Base-by-base conservation (phyloP, 345 rosid species). In the Gossypium thurberi region DNA sequence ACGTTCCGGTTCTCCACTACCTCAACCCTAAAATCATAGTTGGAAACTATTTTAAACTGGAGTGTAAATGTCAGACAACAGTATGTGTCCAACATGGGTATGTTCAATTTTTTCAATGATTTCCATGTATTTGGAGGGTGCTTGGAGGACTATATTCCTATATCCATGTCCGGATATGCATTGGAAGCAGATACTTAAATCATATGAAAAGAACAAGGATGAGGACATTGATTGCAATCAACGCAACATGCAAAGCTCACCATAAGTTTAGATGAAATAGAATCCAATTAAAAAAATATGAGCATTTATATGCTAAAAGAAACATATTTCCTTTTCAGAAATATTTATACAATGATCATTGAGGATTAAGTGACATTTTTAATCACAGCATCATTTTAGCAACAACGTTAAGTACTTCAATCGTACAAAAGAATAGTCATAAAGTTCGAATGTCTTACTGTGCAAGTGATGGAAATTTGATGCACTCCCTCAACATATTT, bases 401-500 rank as follows among this genome's bases (percentile, higher is more conserved):
- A 74, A 18, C 70, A 76, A 33, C 15, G 55, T 53, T 15, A 50
- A 20, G 55, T 23, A 52, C 37, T 61, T 61, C 37, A 73, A 61
- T 44, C 23, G 74, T 58, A 51, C 20, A 23, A 73, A 75, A 79
- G 37, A 78, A 82, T 33, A 60, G 58, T 62, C 40, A 75, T 70
- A 81, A 57, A 65, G 61, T 64, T 62, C 7, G 56, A 76, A 73
- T 79, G 70, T 70, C 95, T 92, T 92, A 94, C 99, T 87, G 91
- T 52, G 99, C 92, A 77, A 94, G 93, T 59, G 82, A 77, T 17
- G 90, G 91, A 82, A 92, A 90, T 80, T 92, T 94, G 84, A 92
- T 86, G 89, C 99, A 94, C 84, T 92, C 98, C 85, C 98, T 88
- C 80, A 94, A 81, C 97, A 92, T 90, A 78, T 79, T 86, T 84